Evolutionary conservation across 2,329 filamentous ascomycete species (phyloP).

Genomic region (Colletotrichum tamarilloi): DNA sequence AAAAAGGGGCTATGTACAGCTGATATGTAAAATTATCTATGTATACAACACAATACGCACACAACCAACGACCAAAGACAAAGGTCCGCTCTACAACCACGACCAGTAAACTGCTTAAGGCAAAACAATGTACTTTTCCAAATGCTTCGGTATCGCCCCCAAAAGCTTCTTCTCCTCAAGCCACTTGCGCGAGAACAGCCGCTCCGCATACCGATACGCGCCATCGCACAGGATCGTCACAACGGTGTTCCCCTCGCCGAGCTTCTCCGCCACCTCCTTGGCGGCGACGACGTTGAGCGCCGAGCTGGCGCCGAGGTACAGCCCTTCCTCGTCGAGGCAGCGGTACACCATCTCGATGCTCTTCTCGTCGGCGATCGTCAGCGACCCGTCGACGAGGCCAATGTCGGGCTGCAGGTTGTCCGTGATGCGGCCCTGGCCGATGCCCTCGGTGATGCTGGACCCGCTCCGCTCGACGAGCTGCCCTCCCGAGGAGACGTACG

Average conservation of each 20-base stretch:
- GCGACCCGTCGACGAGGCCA: conserved; percentile 82
- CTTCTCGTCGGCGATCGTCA: conserved; percentile 91
- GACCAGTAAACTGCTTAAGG: conserved; percentile 60
- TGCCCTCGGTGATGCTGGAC: conserved; percentile 95
- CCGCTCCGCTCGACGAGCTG: conserved; percentile 84
- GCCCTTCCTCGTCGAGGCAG: conserved; percentile 92
- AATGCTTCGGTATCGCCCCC: conserved; percentile 81
- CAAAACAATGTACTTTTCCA: conserved; percentile 95
- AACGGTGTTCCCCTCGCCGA: conserved; percentile 89
- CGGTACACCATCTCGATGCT: conserved; percentile 98
- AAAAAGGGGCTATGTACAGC: conserved; percentile 36
- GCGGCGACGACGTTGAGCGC: conserved; percentile 95
- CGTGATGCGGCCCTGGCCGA: conserved; percentile 96
- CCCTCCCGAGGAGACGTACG: conserved; percentile 88
- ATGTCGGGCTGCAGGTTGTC: conserved; percentile 92
- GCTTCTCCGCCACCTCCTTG: conserved; percentile 89
- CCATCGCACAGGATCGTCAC: conserved; percentile 96
- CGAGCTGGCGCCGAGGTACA: conserved; percentile 95
- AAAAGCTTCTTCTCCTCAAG: conserved; percentile 86
- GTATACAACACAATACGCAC: conserved; percentile 31
- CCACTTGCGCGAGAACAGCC: conserved; percentile 93
- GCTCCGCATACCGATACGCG: conserved; percentile 96
- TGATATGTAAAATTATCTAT: conserved; percentile 36
- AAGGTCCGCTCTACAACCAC: neutral
- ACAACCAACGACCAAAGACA: conserved; percentile 15